Evolutionary conservation across 257 asterid species (phyloP).

Genomic region (Plantago ovata): DNA sequence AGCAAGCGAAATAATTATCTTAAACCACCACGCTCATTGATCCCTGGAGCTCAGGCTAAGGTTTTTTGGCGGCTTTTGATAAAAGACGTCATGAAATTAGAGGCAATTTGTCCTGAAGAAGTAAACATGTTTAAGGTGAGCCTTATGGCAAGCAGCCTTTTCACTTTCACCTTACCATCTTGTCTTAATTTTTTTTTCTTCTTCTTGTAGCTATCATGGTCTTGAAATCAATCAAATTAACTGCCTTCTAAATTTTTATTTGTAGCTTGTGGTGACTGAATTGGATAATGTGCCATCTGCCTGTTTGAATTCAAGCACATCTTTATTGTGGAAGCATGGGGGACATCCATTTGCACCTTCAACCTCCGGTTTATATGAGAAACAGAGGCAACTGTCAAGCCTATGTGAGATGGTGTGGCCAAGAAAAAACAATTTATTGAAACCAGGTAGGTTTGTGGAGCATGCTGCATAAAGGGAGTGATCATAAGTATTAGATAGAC

Average conservation of each 20-base stretch:
- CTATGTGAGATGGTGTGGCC: conserved; percentile 72
- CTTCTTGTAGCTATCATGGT: background rate
- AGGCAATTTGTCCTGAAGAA: conserved; percentile 49
- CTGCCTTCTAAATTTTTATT: conserved; percentile 9
- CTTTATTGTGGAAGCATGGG: conserved; percentile 84
- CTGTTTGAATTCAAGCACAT: conserved; percentile 45
- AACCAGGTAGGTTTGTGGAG: conserved; percentile 34
- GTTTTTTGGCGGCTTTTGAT: conserved; percentile 57
- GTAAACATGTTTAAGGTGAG: conserved; percentile 55
- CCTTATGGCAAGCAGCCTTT: conserved; percentile 1
- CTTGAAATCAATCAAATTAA: background rate
- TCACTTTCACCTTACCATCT: background rate
- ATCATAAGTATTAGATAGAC: conserved; percentile 7
- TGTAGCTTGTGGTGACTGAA: conserved; percentile 45
- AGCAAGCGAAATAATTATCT: conserved; percentile 28
- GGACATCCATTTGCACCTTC: conserved; percentile 83
- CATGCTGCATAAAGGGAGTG: conserved; percentile 4
- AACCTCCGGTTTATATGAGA: conserved; percentile 56
- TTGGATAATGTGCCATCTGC: conserved; percentile 34
- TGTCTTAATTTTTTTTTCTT: background rate
- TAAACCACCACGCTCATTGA: background rate
- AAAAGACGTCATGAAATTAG: conserved; percentile 47
- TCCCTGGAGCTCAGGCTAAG: conserved; percentile 17
- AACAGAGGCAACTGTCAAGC: conserved; percentile 47
- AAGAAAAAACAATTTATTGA: conserved; percentile 31